Conservation (phyloP, 805 yeast genomes). For the Schwanniomyces yamadae region DNA sequence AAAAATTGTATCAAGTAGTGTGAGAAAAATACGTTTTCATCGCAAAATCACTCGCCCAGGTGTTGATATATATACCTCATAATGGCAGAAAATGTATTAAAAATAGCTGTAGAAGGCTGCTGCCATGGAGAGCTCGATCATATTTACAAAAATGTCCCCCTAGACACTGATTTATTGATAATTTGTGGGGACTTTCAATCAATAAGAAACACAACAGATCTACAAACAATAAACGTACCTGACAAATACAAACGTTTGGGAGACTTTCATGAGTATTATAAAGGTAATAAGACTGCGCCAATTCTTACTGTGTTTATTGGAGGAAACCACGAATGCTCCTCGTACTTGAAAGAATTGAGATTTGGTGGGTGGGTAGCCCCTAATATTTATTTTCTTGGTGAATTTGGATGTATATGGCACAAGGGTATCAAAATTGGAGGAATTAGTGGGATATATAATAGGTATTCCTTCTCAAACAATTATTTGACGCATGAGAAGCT, state of each 20-base stretch:
- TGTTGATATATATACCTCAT: too few species aligned
- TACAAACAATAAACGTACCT: slow-evolving; percentile 75
- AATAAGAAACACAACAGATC: slow-evolving; percentile 60
- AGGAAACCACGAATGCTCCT: slow-evolving; percentile 93
- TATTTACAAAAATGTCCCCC: slow-evolving; percentile 44
- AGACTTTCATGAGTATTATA: slow-evolving; percentile 75
- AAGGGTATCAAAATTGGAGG: slow-evolving; percentile 80
- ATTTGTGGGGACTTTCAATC: slow-evolving; percentile 95
- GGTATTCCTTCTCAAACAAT: slow-evolving; percentile 35
- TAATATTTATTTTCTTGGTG: slow-evolving; percentile 81
- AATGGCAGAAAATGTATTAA: slow-evolving; percentile 10
- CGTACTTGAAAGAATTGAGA: slow-evolving; percentile 66
- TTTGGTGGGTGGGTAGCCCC: slow-evolving; percentile 95
- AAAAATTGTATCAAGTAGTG: background rate
- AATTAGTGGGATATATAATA: slow-evolving; percentile 77
- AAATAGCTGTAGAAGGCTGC: slow-evolving; percentile 82
- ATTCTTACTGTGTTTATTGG: slow-evolving; percentile 81
- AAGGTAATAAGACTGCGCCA: slow-evolving; percentile 63
- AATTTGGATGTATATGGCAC: slow-evolving; percentile 69
- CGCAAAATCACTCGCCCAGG: background rate
- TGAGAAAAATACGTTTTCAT: background rate
- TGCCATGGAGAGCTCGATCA: slow-evolving; percentile 75
- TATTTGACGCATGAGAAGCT: slow-evolving; percentile 40
- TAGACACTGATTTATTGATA: slow-evolving; percentile 45
- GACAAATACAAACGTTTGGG: slow-evolving; percentile 71